These are phyloP conservation scores for Aureobasidium namibiae DNA, from an alignment of 2,329 filamentous ascomycete species.

Conservation along the genomic window DNA sequence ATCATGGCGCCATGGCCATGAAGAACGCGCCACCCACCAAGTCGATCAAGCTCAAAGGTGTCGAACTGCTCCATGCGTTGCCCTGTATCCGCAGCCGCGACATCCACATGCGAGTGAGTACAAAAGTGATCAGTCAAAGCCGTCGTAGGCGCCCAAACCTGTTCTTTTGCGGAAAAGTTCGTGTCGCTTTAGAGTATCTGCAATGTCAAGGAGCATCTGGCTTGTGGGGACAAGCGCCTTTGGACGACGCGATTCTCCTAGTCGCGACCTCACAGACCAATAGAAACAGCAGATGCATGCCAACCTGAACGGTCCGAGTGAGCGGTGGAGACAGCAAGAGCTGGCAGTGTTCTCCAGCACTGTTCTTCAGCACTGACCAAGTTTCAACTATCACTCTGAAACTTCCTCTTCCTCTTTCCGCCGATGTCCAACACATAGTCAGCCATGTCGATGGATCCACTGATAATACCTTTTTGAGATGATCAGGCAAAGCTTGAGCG, in stretches of 20 bases:
- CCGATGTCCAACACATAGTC: background rate
- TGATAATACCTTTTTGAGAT: background rate
- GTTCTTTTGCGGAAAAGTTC: background rate
- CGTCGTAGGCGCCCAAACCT: background rate
- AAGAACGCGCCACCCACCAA: background rate
- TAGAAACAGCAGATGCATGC: background rate
- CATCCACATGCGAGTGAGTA: background rate
- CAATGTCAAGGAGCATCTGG: background rate
- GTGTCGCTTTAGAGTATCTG: slow-evolving; percentile 8
- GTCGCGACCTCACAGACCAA: background rate
- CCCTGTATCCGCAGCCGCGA: background rate
- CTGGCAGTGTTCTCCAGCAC: slow-evolving; percentile 5
- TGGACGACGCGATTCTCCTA: background rate
- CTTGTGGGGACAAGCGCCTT: background rate
- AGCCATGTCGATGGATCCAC: background rate
- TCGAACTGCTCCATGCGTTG: background rate
- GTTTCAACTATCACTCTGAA: slow-evolving; percentile 8
- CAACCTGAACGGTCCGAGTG: background rate
- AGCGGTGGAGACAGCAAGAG: background rate
- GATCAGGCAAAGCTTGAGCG: background rate
- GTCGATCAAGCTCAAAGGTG: background rate
- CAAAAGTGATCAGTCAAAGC: background rate
- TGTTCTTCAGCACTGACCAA: background rate
- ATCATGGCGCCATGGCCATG: slow-evolving; percentile 1
- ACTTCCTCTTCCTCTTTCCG: background rate